Evolutionary conservation across 2,329 filamentous ascomycete genomes (phyloP), one percentile per base, ranked within the genome.

Genomic region (Sporothrix sp.): DNA sequence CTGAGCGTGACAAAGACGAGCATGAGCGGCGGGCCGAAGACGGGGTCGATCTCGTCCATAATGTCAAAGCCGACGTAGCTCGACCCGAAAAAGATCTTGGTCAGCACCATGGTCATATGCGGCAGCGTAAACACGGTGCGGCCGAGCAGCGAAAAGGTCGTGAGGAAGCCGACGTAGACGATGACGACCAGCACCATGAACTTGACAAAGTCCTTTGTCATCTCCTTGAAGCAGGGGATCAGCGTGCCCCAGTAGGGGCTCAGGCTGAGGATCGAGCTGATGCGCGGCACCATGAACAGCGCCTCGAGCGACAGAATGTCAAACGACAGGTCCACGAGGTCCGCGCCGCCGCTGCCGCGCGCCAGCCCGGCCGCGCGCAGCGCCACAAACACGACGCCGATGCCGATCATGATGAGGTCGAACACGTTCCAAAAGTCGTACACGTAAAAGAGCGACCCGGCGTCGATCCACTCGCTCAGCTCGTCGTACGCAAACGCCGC

Each of bases 171-270:
- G 43, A 93, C 69, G 63, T 95, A 95, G 48, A 95, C 70, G 49
- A 95, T 84, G 43, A 87, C 71, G 38, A 94, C 85, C 67, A 77
- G 71, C 52, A 91, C 63, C 60, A 81, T 76, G 62, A 93, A 95
- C 61, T 90, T 90, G 64, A 90, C 66, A 63, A 95, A 95, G 63
- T 95, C 88, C 66, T 90, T 91, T 35, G 85, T 85, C 90, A 96
- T 96, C 64, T 91, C 87, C 63, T 93, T 93, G 46, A 96, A 74
- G 56, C 90, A 94, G 0, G 89, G 90, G 53, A 96, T 90, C 44
- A 93, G 66, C 1, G 85, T 93, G 37, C 87, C 90, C 76, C 93
- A 96, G 63, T 94, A 95, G 1, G 87, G 87, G 59, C 88, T 88
- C 56, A 96, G 67, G 62, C 85, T 91, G 56, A 95, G 74, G 48